A percentile compares a stretch with the other conserved stretches of the same genome.
Evolutionary conservation across 2,329 filamentous ascomycete genomes (phyloP).

Genomic region (Graphilbum fragrans): DNA sequence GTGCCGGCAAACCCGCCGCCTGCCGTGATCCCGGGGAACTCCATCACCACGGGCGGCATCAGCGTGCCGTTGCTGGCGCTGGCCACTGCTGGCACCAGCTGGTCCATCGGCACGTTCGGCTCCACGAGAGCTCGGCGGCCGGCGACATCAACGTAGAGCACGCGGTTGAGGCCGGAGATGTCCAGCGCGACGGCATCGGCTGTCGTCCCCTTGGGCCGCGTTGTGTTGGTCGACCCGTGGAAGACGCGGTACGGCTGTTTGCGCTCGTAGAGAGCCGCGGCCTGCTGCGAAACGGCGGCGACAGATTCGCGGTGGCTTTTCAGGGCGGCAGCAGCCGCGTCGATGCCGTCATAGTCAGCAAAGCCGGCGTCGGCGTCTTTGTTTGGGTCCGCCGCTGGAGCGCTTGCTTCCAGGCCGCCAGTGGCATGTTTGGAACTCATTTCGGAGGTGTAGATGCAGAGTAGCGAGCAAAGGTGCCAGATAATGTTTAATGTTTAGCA

Average conservation of each 20-base stretch:
- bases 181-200: conserved; percentile 38
- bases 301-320: conserved; percentile 36
- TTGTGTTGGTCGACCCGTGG: conserved; percentile 67
- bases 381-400: too few relatives aligned
- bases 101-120: conserved; percentile 65
- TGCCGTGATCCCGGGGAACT: conserved; percentile 63
- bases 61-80: conserved; percentile 35
- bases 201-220: conserved; percentile 30
- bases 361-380: too few relatives aligned
- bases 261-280: conserved; percentile 32
- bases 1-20: conserved; percentile 61
- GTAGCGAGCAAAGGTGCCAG: too few relatives aligned
- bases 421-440: too few relatives aligned
- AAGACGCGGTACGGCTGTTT: conserved; percentile 56
- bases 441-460: too few relatives aligned
- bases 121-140: conserved; percentile 52
- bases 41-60: conserved; percentile 61
- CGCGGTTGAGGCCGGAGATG: conserved; percentile 50
- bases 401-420: too few relatives aligned
- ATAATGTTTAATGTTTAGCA: too few relatives aligned
- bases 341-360: too few relatives aligned
- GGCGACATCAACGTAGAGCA: conserved; percentile 48
- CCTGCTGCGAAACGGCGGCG: conserved; percentile 29
- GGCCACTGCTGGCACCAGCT: conserved; percentile 51
- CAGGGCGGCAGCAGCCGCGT: conserved; percentile 14